Conservation (phyloP, 768 basidiomycete species). For the Trametes villosa region DNA sequence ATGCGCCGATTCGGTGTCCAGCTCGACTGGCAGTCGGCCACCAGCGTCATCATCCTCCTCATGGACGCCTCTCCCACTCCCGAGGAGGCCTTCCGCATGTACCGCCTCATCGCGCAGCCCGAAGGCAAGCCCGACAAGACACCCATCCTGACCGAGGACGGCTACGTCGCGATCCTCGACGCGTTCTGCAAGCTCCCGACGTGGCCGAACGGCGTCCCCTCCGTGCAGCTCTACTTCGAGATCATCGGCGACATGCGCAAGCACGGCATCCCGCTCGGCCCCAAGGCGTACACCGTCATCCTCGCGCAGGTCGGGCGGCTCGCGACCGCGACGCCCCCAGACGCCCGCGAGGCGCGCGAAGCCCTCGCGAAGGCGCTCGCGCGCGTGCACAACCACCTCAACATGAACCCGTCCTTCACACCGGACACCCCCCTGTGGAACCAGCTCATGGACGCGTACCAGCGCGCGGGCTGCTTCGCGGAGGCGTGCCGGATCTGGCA, state of each 20-base stretch:
- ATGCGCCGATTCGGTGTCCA: constrained; percentile 60
- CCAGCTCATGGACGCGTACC: constrained; percentile 88
- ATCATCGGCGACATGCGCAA: constrained; percentile 82
- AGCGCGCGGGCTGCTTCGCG: constrained; percentile 69
- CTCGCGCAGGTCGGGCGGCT: constrained; percentile 57
- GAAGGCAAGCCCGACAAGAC: constrained; percentile 16
- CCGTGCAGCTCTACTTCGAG: constrained; percentile 54
- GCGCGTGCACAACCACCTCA: constrained; percentile 74
- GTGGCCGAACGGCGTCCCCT: constrained; percentile 35
- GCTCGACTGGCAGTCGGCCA: constrained; percentile 47
- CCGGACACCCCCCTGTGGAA: constrained; percentile 78
- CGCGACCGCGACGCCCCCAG: constrained; percentile 36
- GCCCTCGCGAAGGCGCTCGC: constrained; percentile 48
- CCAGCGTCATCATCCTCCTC: constrained; percentile 61
- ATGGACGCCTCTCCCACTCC: constrained; percentile 65
- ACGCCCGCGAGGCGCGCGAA: constrained; percentile 14
- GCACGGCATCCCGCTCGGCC: constrained; percentile 59
- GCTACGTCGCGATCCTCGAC: constrained; percentile 66
- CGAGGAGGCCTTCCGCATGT: constrained; percentile 65
- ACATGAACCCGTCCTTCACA: constrained; percentile 76
- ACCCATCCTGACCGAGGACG: constrained; percentile 53
- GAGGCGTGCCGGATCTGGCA: constrained; percentile 86
- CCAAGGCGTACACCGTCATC: constrained; percentile 69
- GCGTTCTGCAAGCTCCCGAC: constrained; percentile 65
- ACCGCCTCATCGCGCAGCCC: constrained; percentile 46